Evolutionary conservation across 169 alveolate species (phyloP).

Genomic region (Plasmodium gaboni): DNA sequence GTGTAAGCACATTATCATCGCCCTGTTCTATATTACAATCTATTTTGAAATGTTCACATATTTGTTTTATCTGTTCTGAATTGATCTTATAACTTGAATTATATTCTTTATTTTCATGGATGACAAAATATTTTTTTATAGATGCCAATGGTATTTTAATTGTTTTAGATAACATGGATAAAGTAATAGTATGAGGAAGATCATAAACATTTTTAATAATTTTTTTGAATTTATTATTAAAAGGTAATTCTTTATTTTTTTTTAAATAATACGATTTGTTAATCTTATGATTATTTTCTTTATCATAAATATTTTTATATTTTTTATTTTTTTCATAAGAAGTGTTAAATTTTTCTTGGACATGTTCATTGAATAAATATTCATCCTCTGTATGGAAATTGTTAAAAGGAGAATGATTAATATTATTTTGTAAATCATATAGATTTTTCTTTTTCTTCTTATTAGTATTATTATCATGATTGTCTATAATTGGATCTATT

Average conservation of each 20-base stretch:
- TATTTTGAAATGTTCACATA: conserved; percentile 35
- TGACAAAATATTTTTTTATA: conserved; percentile 39
- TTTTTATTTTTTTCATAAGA: neutral
- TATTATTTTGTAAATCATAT: neutral
- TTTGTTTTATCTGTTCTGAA: conserved; percentile 35
- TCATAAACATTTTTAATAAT: neutral
- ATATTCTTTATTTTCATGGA: conserved; percentile 50
- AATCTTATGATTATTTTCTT: neutral
- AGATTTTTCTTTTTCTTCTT: neutral
- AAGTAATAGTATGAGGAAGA: neutral
- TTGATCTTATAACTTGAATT: conserved; percentile 6
- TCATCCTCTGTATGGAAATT: too few relatives aligned
- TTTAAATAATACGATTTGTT: neutral
- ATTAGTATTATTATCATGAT: neutral
- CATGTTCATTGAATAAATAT: neutral
- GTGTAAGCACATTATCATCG: neutral
- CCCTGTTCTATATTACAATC: neutral
- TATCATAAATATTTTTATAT: neutral
- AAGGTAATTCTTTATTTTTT: conserved; percentile 12
- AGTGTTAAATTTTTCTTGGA: neutral
- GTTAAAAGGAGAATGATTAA: too few relatives aligned
- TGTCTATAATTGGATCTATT: neutral
- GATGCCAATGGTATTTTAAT: conserved; percentile 43
- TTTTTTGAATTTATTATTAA: conserved; percentile 1
- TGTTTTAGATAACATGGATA: conserved; percentile 18